phyloP scores from a whole-genome alignment of 1,284 basidiomycete genomes.

The Cerioporus squamosus region DNA sequence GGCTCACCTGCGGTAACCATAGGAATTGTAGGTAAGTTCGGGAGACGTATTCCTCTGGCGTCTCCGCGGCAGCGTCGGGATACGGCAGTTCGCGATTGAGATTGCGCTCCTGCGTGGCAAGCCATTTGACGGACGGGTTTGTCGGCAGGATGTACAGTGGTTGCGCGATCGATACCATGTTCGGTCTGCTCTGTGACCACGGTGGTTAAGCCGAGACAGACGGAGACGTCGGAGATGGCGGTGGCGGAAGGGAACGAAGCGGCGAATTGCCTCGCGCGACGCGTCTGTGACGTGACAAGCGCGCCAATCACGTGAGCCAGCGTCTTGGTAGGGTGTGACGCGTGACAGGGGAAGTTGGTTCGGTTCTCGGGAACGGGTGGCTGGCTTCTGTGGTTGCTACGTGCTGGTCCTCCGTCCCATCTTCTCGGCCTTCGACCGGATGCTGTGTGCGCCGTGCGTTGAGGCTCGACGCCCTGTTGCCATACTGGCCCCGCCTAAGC shows the following conservation, averaged over 20 bases:
- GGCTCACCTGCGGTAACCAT: conserved; percentile 70
- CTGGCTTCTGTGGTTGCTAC: neutral
- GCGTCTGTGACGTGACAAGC: conserved; percentile 16
- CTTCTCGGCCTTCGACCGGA: conserved; percentile 10
- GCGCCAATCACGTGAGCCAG: conserved; percentile 4
- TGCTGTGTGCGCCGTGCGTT: conserved; percentile 1
- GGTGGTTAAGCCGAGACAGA: neutral
- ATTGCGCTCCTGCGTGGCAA: conserved; percentile 33
- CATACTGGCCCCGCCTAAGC: neutral
- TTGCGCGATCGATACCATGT: conserved; percentile 6
- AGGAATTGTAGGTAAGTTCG: conserved; percentile 70
- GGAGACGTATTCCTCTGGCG: conserved; percentile 27
- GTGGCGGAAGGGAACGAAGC: conserved; percentile 19
- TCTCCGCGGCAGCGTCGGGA: conserved; percentile 21
- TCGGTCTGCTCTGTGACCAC: neutral
- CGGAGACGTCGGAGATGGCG: conserved; percentile 1
- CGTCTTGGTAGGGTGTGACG: neutral
- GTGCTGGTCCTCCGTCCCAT: neutral
- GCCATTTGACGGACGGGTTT: conserved; percentile 35
- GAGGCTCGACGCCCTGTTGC: conserved; percentile 5
- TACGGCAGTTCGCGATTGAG: conserved; percentile 29
- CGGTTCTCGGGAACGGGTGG: neutral
- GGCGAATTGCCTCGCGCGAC: conserved; percentile 4
- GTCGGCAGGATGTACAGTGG: conserved; percentile 22
- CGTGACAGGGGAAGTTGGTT: conserved; percentile 1